Conservation (phyloP, 306 rosid genomes). For the Prunus dulcis region DNA sequence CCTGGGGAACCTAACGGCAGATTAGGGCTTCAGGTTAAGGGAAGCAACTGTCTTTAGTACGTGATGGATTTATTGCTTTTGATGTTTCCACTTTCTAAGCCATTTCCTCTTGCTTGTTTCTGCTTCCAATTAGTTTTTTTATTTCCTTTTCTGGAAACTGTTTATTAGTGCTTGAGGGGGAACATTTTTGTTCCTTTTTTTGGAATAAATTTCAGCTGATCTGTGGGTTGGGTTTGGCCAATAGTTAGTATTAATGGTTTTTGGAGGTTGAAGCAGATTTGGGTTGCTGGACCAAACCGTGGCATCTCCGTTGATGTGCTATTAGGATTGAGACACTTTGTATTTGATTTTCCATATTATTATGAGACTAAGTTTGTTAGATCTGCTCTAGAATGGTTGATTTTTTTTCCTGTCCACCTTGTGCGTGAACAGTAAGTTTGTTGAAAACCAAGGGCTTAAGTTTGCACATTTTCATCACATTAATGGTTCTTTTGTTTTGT, state of each 20-base stretch:
- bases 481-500: slow-evolving; percentile 9
- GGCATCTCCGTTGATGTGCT: not conserved
- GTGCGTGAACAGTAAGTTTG: not conserved
- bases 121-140: not conserved
- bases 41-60: slow-evolving; percentile 13
- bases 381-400: slow-evolving; percentile 16
- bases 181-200: slow-evolving; percentile 2
- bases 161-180: slow-evolving; percentile 13
- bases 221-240: slow-evolving; percentile 8
- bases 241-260: not conserved
- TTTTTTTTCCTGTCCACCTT: not conserved
- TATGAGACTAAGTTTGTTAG: slow-evolving; percentile 8
- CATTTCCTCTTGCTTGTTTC: slow-evolving; percentile 6
- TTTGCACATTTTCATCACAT: not conserved
- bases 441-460: not conserved
- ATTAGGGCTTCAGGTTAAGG: slow-evolving; percentile 28
- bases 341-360: not conserved
- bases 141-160: slow-evolving; percentile 14
- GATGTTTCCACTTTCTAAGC: slow-evolving; percentile 12
- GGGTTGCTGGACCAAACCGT: not conserved
- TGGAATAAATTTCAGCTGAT: slow-evolving; percentile 9
- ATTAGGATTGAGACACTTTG: not conserved
- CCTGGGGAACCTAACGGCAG: slow-evolving; percentile 11
- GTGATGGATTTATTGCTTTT: not conserved
- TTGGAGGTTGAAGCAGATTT: slow-evolving; percentile 12